These are phyloP conservation scores for Trametes maxima DNA, from an alignment of 768 basidiomycete genomes.

Conservation along the genomic window DNA sequence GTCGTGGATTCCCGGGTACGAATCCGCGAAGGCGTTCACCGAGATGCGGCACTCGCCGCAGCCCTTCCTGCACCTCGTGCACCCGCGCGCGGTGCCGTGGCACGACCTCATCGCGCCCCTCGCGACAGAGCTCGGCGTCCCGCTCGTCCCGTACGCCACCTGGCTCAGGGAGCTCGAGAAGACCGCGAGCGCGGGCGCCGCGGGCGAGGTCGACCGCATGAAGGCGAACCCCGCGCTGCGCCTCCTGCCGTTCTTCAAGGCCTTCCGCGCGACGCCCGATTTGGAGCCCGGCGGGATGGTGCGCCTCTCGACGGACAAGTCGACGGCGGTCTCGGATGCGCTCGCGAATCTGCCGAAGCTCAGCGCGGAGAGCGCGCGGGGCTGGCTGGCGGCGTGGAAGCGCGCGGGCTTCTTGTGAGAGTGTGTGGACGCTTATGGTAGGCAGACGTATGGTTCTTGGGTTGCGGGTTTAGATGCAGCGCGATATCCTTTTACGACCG, in stretches of 20 bases:
- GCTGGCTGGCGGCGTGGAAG: constrained; percentile 15
- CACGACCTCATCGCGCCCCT: constrained; percentile 8
- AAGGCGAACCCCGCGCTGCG: constrained; percentile 26
- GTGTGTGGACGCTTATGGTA: background rate
- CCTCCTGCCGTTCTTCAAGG: constrained; percentile 27
- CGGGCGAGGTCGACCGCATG: constrained; percentile 20
- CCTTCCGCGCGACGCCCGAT: background rate
- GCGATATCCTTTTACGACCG: too few relatives aligned
- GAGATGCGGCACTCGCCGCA: constrained; percentile 29
- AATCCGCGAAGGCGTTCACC: constrained; percentile 37
- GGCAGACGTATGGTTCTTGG: too few relatives aligned
- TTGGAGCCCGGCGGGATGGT: constrained; percentile 15
- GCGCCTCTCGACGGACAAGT: constrained; percentile 21
- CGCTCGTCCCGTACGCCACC: constrained; percentile 26
- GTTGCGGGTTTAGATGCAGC: too few relatives aligned
- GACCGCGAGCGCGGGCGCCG: constrained; percentile 5
- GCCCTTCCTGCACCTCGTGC: constrained; percentile 40
- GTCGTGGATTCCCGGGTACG: constrained; percentile 47
- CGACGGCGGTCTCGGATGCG: constrained; percentile 15
- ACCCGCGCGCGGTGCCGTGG: constrained; percentile 42
- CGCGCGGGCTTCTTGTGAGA: constrained; percentile 3
- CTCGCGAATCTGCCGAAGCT: constrained; percentile 5
- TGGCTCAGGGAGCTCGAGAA: constrained; percentile 28
- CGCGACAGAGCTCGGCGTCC: constrained; percentile 21
- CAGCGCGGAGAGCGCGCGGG: background rate